phyloP scores from a whole-genome alignment of 345 rosid genomes.

The Turritis glabra region DNA sequence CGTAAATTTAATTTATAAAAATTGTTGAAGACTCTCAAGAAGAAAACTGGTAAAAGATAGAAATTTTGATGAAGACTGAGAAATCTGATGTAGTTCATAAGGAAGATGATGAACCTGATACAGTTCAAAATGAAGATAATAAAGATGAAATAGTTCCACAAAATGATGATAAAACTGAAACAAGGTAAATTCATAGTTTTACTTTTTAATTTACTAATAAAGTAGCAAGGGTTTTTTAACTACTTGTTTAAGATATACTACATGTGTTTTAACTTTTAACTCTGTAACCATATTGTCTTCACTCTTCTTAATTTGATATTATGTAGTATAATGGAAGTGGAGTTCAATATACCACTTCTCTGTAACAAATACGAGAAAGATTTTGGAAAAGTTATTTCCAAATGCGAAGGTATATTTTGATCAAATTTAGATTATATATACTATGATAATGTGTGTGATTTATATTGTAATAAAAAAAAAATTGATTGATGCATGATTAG shows the following conservation, averaged over 20 bases:
- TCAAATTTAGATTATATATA: background rate
- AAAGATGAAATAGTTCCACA: background rate
- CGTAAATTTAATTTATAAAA: background rate
- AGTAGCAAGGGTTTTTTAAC: background rate
- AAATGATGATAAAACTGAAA: background rate
- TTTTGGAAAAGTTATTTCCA: slow-evolving; percentile 1
- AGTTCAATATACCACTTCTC: background rate
- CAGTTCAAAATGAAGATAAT: background rate
- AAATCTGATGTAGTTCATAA: background rate
- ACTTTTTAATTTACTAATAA: background rate
- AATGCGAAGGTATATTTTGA: background rate
- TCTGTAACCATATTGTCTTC: background rate
- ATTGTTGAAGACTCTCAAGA: background rate
- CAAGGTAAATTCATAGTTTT: background rate
- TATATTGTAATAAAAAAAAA: background rate
- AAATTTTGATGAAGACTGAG: background rate
- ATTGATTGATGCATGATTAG: background rate
- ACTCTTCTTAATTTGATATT: background rate
- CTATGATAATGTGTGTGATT: background rate
- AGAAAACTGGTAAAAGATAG: background rate
- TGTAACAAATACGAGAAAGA: background rate
- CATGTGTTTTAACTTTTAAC: background rate
- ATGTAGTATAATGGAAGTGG: background rate
- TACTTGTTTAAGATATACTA: background rate
- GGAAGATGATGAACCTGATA: background rate